Base-by-base conservation (phyloP, 164 flowering plant species). In the Tetrastigma voinierianum region DNA sequence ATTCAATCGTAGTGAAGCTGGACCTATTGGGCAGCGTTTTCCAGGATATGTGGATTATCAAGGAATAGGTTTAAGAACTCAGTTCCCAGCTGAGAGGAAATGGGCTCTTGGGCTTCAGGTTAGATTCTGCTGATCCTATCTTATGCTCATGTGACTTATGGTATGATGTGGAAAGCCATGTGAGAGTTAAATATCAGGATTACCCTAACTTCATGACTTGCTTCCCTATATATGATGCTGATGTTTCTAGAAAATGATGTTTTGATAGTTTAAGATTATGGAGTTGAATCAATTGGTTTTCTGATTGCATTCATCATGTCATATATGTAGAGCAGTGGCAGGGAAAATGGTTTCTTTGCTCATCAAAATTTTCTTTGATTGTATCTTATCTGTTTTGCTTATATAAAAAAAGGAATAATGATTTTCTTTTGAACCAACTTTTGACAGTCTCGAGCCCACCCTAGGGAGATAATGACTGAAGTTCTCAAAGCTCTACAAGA, bases 21-120 rank as follows among this genome's bases (percentile, higher is more conserved):
- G 85, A 16, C 70, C 80, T 58, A 67, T 70, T 61, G 86, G 80
- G 23, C 84, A 77, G 43, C 87, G 80, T 43, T 54, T 71, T 66
- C 80, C 90, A 45, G 94, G 86, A 62, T 82, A 78, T 70, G 73
- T 74, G 75, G 98, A 90, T 67, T 89, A 80, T 72, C 96, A 78
- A 69, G 90, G 90, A 58, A 70, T 78, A 40, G 88, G 88, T 47
- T 69, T 78, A 32, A 84, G 87, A 61, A 70, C 81, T 15, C 97
- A 88, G 53, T 75, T 74, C 67, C 83, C 84, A 11, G 80, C 68
- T 61, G 98, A 90, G 59, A 81, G 89, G 71, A 92, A 92, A 90
- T 95, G 99, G 99, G 97, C 97, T 60, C 96, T 95, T 76, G 98
- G 98, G 43, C 87, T 94, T 68, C 98, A 94, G 98, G 98, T 88